Base-by-base conservation (phyloP, 805 yeast species). In the Monosporozyma siamensis region DNA sequence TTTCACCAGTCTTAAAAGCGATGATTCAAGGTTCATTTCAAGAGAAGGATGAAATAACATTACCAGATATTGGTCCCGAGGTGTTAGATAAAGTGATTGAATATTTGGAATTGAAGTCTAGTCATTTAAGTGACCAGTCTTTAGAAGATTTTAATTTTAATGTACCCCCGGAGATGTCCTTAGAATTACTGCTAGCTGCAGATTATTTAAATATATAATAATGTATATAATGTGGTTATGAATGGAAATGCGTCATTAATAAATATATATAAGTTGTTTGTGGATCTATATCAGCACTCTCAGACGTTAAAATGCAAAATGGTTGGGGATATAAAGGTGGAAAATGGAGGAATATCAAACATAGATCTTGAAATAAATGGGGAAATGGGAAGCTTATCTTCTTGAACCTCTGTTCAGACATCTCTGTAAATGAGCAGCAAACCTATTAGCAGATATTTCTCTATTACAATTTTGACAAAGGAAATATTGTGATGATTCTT, bases 351-450 rank as follows among this genome's bases (percentile, higher is more conserved):
- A 6, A 25, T 25, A 6, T n/a, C n/a, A n/a, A n/a, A n/a, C n/a
- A n/a, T n/a, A n/a, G n/a, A n/a, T n/a, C n/a, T n/a, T n/a, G n/a
- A n/a, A n/a, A n/a, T n/a, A n/a, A n/a, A n/a, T n/a, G n/a, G 29
- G 12, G 11, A 4, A 6, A 25, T 11, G 29, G 4, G 12, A 12
- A 3, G 18, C 10, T 52, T 45, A 66, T 48, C 71, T 67, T 49
- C 79, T 65, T 21, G 69, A 68, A 44, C 84, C 72, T 10, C 96
- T 83, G 35, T 86, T 85, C 20, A 88, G 63, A 58, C 98, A 90
- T 53, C 95, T 78, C 58, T 88, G 94, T 24, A 90, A 71, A 63
- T 90, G 98, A 34, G 85, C 88, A 2, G 97, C 97, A 69, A 86
- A 89, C 45, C 98, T 68, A 30, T 85, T 82, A 1, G 95, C 95